Base-by-base conservation (phyloP, 2,329 filamentous ascomycete species). In the Albifimbria verrucaria region DNA sequence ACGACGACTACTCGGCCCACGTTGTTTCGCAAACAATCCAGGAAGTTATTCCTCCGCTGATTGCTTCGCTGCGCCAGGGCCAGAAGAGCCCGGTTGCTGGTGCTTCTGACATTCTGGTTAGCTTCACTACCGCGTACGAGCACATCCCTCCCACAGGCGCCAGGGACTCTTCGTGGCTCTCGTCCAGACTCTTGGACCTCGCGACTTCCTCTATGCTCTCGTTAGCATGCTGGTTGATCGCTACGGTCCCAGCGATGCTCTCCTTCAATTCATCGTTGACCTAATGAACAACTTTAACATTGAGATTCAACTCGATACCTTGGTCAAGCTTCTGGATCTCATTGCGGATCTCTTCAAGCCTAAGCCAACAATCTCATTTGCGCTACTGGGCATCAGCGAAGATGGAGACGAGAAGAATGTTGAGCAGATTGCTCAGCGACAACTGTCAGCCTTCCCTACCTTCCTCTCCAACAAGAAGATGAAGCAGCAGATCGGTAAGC, bases 11-110 rank as follows among this genome's bases (percentile, higher is more conserved):
- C 73, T 97, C 94, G 21, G 92, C 92, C 12, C 90, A 96, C 68
- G 93, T 99, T 26, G 93, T 97, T 53, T 91, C 95, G 63, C 92
- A 91, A 75, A 97, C 94, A 2, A 92, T 99, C 62, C 90, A 92
- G 56, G 89, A 93, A 62, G 92, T 99, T 21, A 90, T 99, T 25
- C 95, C 95, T 22, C 92, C 93, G 15, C 77, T 99, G 44, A 91
- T 97, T 39, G 85, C 87, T 26, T 96, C 92, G 1, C 80, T 99
- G 55, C 86, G 89, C 51, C 88, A 89, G 65, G 89, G 90, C 62
- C 87, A 90, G 61, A 87, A 91, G 62, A 85, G 85, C 59, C 79
- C 90, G 32, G 83, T 96, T 21, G 87, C 86, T 28, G 91, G 92
- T 44, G 90, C 92, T 7, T 89, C 92, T 1, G 92, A 96, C 63